phyloP scores from a whole-genome alignment of 768 basidiomycete genomes.

The Cyclocybe aegerita region DNA sequence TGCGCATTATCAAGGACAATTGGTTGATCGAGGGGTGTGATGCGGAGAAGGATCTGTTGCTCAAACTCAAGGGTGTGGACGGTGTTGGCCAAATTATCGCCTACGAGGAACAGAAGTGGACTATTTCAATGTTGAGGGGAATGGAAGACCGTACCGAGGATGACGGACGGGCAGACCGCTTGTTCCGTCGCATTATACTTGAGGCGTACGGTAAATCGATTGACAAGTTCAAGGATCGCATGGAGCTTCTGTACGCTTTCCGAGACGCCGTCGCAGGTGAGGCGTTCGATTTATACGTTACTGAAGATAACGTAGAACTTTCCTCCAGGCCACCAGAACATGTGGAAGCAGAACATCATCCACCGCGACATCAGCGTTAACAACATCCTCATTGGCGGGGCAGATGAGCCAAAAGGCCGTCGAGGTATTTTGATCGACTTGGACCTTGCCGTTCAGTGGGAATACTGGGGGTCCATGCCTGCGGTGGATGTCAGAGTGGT shows the following conservation, averaged over 20 bases:
- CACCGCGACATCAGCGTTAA: conserved; percentile 25
- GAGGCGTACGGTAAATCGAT: conserved; percentile 13
- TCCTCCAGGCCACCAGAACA: conserved; percentile 15
- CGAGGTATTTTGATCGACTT: conserved; percentile 12
- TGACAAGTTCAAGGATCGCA: conserved; percentile 5
- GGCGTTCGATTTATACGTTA: not conserved
- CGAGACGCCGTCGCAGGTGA: conserved; percentile 17
- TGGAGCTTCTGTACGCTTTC: conserved; percentile 13
- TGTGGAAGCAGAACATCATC: conserved; percentile 15
- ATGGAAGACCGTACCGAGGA: not conserved
- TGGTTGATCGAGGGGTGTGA: conserved; percentile 13
- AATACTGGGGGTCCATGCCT: not conserved
- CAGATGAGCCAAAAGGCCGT: not conserved
- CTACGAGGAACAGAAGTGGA: not conserved
- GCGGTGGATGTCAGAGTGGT: conserved; percentile 6
- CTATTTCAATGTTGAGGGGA: conserved; percentile 2
- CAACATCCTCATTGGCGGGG: conserved; percentile 20
- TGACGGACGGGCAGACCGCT: conserved; percentile 4
- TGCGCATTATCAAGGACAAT: conserved; percentile 20
- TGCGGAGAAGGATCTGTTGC: conserved; percentile 12
- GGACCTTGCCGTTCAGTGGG: conserved; percentile 10
- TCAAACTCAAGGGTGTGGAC: conserved; percentile 4
- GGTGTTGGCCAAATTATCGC: conserved; percentile 18
- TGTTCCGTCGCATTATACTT: conserved; percentile 11
- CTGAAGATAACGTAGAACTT: not conserved